These are phyloP conservation scores for Fibroporia radiculosa DNA, from an alignment of 768 basidiomycete species.

Conservation along the genomic window DNA sequence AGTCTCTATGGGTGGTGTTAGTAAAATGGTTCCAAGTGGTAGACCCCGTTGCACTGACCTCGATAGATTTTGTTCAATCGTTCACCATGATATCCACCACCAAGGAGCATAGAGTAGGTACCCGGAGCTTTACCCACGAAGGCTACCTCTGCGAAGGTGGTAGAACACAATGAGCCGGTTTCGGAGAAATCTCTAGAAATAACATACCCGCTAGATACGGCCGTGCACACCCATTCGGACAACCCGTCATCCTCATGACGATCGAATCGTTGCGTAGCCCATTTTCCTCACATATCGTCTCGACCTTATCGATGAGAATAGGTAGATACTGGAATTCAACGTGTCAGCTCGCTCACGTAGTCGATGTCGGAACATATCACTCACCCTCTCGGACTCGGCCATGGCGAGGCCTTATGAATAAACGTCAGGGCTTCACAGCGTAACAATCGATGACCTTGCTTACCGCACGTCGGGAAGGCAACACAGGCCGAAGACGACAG, in stretches of 20 bases:
- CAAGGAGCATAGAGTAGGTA: conserved; percentile 88
- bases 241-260: conserved; percentile 98
- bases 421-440: background rate
- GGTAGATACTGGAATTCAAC: conserved; percentile 66
- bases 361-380: conserved; percentile 16
- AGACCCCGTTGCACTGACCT: conserved; percentile 34
- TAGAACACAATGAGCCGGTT: background rate
- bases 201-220: conserved; percentile 80
- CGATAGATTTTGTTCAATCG: conserved; percentile 95
- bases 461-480: conserved; percentile 90
- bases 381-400: conserved; percentile 68
- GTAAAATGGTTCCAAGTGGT: background rate
- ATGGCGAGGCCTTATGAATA: conserved; percentile 51
- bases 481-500: conserved; percentile 94
- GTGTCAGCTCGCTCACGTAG: background rate
- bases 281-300: conserved; percentile 89
- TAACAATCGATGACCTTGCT: conserved; percentile 14
- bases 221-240: conserved; percentile 88
- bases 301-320: conserved; percentile 87
- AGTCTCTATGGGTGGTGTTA: conserved; percentile 42
- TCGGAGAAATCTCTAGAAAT: background rate
- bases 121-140: conserved; percentile 96
- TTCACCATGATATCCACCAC: conserved; percentile 92
- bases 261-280: conserved; percentile 92
- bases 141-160: conserved; percentile 61